These are phyloP conservation scores for Hymenoscyphus salicellus DNA, from an alignment of 2,329 filamentous ascomycete genomes.

Conservation along the genomic window DNA sequence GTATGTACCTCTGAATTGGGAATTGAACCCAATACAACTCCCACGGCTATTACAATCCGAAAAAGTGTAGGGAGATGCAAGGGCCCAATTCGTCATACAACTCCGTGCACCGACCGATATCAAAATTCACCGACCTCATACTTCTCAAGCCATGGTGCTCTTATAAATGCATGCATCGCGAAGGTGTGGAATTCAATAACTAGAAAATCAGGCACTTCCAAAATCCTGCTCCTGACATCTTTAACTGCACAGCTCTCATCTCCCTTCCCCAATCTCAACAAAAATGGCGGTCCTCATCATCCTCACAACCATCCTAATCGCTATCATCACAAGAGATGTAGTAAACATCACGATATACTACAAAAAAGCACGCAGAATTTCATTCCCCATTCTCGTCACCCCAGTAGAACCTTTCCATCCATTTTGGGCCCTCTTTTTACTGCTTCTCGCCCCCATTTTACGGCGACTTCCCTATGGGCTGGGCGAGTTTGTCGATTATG, in stretches of 20 bases:
- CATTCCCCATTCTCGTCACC: slow-evolving; percentile 12
- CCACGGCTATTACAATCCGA: no score
- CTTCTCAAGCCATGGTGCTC: no score
- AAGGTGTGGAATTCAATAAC: no score
- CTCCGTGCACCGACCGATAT: no score
- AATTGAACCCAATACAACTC: no score
- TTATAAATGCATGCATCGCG: no score
- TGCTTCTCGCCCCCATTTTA: slow-evolving; percentile 3
- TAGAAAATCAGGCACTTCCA: no score
- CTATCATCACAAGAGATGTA: neutral
- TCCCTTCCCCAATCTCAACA: neutral
- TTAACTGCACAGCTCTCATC: neutral
- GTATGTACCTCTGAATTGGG: no score
- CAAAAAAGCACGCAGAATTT: slow-evolving; percentile 6
- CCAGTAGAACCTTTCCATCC: slow-evolving; percentile 8
- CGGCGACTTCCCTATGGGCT: slow-evolving; percentile 5
- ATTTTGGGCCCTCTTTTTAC: slow-evolving; percentile 7
- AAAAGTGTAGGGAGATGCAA: no score
- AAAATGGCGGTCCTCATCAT: neutral
- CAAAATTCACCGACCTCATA: no score
- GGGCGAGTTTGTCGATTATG: slow-evolving; percentile 9
- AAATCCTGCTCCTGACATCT: neutral
- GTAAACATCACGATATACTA: slow-evolving; percentile 7
- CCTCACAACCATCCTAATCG: neutral
- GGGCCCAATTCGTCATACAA: no score